phyloP scores from a whole-genome alignment of 1,284 basidiomycete genomes.

The Ganoderma sinense region DNA sequence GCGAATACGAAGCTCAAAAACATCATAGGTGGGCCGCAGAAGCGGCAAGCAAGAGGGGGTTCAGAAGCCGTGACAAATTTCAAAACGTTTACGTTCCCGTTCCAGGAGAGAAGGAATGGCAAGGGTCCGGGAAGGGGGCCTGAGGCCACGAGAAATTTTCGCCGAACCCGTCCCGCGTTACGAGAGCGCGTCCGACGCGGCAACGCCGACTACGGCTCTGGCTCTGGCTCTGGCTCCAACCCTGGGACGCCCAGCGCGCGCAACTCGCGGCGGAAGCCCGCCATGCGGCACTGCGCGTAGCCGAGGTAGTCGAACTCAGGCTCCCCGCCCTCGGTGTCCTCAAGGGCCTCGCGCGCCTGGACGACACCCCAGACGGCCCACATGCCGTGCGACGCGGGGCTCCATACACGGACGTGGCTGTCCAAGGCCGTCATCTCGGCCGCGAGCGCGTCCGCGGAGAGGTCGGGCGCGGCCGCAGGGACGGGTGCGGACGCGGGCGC shows the following conservation, averaged over 20 bases:
- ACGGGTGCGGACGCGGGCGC: constrained; percentile 25
- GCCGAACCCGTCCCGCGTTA: constrained; percentile 3
- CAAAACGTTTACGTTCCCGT: not conserved
- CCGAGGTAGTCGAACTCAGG: constrained; percentile 83
- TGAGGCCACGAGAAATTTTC: not conserved
- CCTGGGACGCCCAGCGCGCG: constrained; percentile 52
- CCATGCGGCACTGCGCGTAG: constrained; percentile 73
- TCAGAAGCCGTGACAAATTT: not conserved
- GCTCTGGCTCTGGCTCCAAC: not conserved
- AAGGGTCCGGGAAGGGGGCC: not conserved
- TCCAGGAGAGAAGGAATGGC: not conserved
- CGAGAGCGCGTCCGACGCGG: constrained; percentile 12
- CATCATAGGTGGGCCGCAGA: not conserved
- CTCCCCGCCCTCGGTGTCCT: constrained; percentile 57
- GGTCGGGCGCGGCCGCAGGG: constrained; percentile 31
- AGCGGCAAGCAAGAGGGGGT: not conserved
- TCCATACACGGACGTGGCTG: constrained; percentile 84
- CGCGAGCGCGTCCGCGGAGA: constrained; percentile 44
- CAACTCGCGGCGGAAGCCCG: constrained; percentile 66
- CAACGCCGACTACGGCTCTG: not conserved
- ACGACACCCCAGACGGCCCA: constrained; percentile 95
- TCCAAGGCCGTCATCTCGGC: constrained; percentile 63
- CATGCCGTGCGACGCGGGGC: constrained; percentile 86
- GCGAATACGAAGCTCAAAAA: not conserved
- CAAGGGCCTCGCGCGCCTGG: constrained; percentile 85